A percentile compares a stretch with the other conserved stretches of the same genome.
These are phyloP conservation scores for Canavalia gladiata DNA, from an alignment of 306 rosid species.

Conservation along the genomic window DNA sequence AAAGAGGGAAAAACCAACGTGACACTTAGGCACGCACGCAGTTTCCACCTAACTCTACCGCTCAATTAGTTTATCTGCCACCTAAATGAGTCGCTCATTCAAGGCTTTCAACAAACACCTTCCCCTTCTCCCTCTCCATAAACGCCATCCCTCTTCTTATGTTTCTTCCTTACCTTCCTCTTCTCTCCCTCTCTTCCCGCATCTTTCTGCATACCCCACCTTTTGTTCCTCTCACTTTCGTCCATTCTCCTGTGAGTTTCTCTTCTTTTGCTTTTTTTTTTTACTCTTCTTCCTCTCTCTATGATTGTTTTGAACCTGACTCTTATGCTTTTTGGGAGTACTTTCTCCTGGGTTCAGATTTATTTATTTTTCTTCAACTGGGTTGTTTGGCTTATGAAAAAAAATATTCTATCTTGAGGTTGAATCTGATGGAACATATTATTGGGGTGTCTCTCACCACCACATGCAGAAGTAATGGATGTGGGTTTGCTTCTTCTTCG, in stretches of 20 bases:
- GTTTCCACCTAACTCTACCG: conserved; percentile 42
- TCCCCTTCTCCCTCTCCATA: conserved; percentile 5
- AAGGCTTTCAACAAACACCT: conserved; percentile 51
- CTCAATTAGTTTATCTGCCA: background rate
- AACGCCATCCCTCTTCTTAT: conserved; percentile 4
- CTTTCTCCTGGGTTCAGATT: background rate
- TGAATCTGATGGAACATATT: background rate
- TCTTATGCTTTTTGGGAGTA: background rate
- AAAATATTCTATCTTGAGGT: conserved; percentile 13
- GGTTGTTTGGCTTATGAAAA: conserved; percentile 3
- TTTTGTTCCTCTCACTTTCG: conserved; percentile 42
- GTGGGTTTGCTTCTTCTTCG: background rate
- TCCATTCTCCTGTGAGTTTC: conserved; percentile 59
- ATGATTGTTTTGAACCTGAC: background rate
- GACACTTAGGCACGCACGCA: background rate
- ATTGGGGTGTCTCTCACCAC: conserved; percentile 12
- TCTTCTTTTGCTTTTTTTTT: background rate
- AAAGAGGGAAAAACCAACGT: background rate
- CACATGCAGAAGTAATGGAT: background rate
- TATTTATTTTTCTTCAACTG: background rate
- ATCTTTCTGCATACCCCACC: background rate
- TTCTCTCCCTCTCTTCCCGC: background rate
- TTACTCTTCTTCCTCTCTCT: background rate
- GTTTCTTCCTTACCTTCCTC: conserved; percentile 18
- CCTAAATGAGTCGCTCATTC: conserved; percentile 49